Conservation (phyloP, 208 protist species). For the Tritrichomonas musculus region DNA sequence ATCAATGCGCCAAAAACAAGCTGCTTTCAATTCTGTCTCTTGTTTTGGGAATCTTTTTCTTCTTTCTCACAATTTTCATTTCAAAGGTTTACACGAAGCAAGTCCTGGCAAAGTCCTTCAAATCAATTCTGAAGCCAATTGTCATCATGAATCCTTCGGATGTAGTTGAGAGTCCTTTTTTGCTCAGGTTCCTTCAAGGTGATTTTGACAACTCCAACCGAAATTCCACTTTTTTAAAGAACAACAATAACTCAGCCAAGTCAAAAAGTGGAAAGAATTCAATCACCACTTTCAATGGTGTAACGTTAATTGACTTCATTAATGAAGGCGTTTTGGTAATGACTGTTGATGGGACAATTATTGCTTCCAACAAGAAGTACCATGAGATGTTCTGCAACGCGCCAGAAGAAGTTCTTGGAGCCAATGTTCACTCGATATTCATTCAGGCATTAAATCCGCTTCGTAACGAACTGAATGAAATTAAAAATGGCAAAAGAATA, state of each 20-base stretch:
- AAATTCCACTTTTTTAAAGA: no score
- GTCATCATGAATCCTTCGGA: background rate
- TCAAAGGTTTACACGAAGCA: background rate
- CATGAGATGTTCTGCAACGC: background rate
- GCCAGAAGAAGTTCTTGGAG: background rate
- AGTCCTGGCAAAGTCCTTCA: background rate
- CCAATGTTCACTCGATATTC: background rate
- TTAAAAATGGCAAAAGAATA: background rate
- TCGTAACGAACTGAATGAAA: background rate
- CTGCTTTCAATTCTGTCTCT: background rate
- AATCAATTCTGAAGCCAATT: background rate
- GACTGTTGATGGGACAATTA: background rate
- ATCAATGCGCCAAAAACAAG: background rate
- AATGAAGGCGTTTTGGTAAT: background rate
- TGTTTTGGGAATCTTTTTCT: background rate
- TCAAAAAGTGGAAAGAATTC: no score
- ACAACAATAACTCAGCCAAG: no score
- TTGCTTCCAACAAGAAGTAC: slow-evolving; percentile 29
- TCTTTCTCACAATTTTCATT: background rate
- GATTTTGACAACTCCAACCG: background rate
- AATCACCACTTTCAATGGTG: no score
- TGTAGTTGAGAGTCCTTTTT: background rate
- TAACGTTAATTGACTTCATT: background rate
- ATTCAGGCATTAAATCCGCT: background rate
- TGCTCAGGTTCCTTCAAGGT: background rate